Evolutionary conservation across 1,284 basidiomycete genomes (phyloP).

Genomic region (Cerrena zonata): DNA sequence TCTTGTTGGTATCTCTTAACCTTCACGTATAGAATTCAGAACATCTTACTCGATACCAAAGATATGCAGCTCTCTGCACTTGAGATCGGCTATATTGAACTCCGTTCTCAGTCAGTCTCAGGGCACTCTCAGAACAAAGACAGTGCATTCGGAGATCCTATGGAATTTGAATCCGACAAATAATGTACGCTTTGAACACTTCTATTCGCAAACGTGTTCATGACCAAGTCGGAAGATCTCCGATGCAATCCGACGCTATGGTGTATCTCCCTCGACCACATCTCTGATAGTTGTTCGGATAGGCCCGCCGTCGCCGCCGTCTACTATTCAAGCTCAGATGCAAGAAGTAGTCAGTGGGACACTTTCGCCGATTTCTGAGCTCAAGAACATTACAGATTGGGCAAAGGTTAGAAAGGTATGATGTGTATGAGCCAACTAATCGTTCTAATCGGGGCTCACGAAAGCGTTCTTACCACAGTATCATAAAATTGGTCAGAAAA

Average conservation of each 20-base stretch:
- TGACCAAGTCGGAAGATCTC: constrained; percentile 57
- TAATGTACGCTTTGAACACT: constrained; percentile 47
- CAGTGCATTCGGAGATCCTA: constrained; percentile 81
- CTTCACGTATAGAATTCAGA: background rate
- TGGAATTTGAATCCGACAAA: constrained; percentile 80
- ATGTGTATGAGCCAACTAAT: background rate
- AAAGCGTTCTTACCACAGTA: constrained; percentile 55
- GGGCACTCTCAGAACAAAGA: constrained; percentile 61
- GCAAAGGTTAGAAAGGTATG: constrained; percentile 63
- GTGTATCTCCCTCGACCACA: constrained; percentile 64
- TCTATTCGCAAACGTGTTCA: background rate
- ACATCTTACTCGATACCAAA: constrained; percentile 24
- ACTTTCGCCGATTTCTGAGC: constrained; percentile 39
- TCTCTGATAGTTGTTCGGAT: constrained; percentile 74
- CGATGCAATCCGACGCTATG: constrained; percentile 80
- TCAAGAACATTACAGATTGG: constrained; percentile 66
- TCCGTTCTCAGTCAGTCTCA: constrained; percentile 68
- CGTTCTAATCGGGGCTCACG: background rate
- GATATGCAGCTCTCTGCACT: constrained; percentile 71
- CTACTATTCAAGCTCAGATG: constrained; percentile 47
- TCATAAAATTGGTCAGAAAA: constrained; percentile 62
- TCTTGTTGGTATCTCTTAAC: constrained; percentile 37
- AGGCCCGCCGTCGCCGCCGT: constrained; percentile 31
- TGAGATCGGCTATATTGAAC: constrained; percentile 77
- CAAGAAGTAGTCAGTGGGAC: constrained; percentile 51